Conservation (phyloP, 371 early-diverging fungal species). For the Mucor irregularis region DNA sequence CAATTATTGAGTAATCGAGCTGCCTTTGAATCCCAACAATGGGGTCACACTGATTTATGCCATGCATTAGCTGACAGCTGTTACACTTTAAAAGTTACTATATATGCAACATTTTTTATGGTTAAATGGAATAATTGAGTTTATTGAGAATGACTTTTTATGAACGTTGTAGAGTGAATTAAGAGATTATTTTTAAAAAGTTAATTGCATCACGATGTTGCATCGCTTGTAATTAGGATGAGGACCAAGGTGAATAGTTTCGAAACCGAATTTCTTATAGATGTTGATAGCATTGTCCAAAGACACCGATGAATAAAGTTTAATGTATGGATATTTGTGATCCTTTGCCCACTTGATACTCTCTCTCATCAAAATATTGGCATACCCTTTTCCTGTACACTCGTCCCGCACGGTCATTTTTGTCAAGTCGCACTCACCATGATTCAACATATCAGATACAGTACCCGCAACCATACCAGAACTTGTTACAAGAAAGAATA, state of each 20-base stretch:
- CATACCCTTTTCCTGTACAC: slow-evolving; percentile 23
- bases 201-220: slow-evolving; percentile 14
- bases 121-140: too few relatives aligned
- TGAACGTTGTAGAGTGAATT: too few relatives aligned
- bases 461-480: slow-evolving; percentile 12
- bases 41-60: too few relatives aligned
- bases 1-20: too few relatives aligned
- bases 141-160: too few relatives aligned
- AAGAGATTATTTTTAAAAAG: slow-evolving; percentile 6
- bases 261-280: slow-evolving; percentile 18
- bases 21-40: too few relatives aligned
- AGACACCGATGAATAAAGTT: slow-evolving; percentile 1
- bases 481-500: slow-evolving; percentile 12
- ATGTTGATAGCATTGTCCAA: slow-evolving; percentile 14
- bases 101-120: too few relatives aligned
- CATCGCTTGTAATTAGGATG: slow-evolving; percentile 18
- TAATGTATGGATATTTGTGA: slow-evolving; percentile 4
- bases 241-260: slow-evolving; percentile 12
- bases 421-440: slow-evolving; percentile 18
- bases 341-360: slow-evolving; percentile 17
- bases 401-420: slow-evolving; percentile 22
- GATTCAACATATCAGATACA: slow-evolving; percentile 20
- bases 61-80: too few relatives aligned
- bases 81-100: too few relatives aligned
- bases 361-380: slow-evolving; percentile 23